Evolutionary conservation across 805 yeast genomes (phyloP).

Genomic region (Lipomyces spencermartinsiae): DNA sequence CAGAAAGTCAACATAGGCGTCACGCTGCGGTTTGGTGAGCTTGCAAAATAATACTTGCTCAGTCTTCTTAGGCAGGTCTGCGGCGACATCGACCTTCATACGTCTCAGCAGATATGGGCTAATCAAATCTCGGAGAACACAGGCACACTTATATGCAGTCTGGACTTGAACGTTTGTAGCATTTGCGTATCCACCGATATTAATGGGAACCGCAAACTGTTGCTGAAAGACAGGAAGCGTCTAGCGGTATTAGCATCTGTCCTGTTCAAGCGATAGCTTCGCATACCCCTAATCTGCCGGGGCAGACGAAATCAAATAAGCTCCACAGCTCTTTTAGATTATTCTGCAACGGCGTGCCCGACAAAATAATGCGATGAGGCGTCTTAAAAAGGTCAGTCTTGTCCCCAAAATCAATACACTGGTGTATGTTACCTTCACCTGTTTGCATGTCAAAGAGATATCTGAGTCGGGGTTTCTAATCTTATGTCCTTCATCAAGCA

Average conservation of each 20-base stretch:
- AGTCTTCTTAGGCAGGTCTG: slow-evolving; percentile 88
- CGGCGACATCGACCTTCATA: slow-evolving; percentile 92
- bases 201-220: slow-evolving; percentile 91
- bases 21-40: slow-evolving; percentile 76
- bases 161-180: slow-evolving; percentile 96
- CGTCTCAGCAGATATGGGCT: slow-evolving; percentile 88
- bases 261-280: not conserved
- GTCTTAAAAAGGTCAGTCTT: slow-evolving; percentile 49
- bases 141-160: slow-evolving; percentile 95
- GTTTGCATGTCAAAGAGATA: slow-evolving; percentile 84
- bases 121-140: slow-evolving; percentile 81
- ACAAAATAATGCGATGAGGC: slow-evolving; percentile 81
- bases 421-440: slow-evolving; percentile 52
- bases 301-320: slow-evolving; percentile 90
- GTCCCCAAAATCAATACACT: not conserved
- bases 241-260: not conserved
- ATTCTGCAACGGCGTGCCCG: slow-evolving; percentile 97
- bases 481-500: slow-evolving; percentile 95
- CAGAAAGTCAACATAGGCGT: slow-evolving; percentile 74
- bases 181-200: slow-evolving; percentile 97
- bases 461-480: slow-evolving; percentile 93
- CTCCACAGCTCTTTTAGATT: slow-evolving; percentile 93
- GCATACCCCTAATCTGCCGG: slow-evolving; percentile 78
- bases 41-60: slow-evolving; percentile 95
- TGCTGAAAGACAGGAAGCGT: slow-evolving; percentile 93